phyloP scores from a whole-genome alignment of 2,329 filamentous ascomycete genomes.

The Tolypocladium amazonense region DNA sequence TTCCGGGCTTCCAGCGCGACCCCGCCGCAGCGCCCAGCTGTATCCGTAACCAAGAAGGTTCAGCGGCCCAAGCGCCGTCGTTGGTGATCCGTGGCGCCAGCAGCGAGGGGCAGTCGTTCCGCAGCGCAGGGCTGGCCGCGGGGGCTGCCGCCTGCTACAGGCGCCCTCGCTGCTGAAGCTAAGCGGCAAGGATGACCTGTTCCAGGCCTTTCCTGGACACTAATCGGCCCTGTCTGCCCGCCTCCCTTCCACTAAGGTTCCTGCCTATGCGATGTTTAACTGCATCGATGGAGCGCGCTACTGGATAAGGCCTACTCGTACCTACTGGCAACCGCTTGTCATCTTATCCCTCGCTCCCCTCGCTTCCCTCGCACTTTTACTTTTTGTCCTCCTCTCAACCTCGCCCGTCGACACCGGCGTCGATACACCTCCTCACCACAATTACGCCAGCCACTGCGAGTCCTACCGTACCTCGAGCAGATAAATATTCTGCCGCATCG shows the following conservation, averaged over 20 bases:
- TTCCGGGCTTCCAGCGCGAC: not conserved
- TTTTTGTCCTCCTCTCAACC: not conserved
- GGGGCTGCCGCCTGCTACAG: not conserved
- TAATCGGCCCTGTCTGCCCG: not conserved
- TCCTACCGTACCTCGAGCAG: too few species aligned
- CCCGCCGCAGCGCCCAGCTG: not conserved
- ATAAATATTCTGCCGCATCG: not conserved
- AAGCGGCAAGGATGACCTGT: not conserved
- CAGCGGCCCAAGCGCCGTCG: not conserved
- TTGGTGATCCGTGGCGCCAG: not conserved
- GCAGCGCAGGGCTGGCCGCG: too few species aligned
- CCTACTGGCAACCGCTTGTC: not conserved
- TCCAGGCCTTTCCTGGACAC: not conserved
- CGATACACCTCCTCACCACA: not conserved
- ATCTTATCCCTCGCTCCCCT: not conserved
- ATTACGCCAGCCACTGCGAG: not conserved
- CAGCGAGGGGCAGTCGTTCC: too few species aligned
- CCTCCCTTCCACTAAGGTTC: not conserved
- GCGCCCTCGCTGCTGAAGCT: not conserved
- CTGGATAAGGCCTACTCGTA: not conserved
- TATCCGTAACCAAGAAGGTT: too few species aligned
- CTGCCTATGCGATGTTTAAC: constrained; percentile 3
- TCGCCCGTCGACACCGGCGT: not conserved
- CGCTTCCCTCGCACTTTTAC: constrained; percentile 2
- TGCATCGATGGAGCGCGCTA: not conserved